Conservation (phyloP, 1,284 basidiomycete species). For the Cutaneotrichosporon cyanovorans region DNA sequence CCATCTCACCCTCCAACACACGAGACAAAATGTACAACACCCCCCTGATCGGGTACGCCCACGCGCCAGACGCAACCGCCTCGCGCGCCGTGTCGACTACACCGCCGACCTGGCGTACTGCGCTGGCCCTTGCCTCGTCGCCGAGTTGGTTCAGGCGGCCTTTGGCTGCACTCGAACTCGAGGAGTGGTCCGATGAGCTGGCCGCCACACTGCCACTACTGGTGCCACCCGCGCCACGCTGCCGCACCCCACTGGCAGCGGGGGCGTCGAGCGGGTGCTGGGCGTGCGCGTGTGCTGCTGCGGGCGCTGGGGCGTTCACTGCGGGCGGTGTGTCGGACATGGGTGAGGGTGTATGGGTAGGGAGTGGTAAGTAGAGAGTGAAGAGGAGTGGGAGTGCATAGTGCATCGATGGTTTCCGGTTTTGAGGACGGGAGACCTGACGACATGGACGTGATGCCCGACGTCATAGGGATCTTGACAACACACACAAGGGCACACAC, state of each 20-base stretch:
- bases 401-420: no score
- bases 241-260: background rate
- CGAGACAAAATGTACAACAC: constrained; percentile 42
- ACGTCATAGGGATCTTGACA: background rate
- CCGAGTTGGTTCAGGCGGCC: background rate
- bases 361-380: background rate
- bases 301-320: no score
- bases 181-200: background rate
- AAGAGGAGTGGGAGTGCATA: background rate
- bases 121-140: background rate
- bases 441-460: background rate
- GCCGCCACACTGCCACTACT: no score
- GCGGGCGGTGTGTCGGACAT: background rate
- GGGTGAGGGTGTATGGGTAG: background rate
- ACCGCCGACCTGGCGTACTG: constrained; percentile 27
- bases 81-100: constrained; percentile 32
- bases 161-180: background rate
- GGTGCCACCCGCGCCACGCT: no score
- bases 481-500: no score
- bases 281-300: no score
- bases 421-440: background rate
- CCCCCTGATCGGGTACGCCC: constrained; percentile 47
- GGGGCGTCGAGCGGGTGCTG: background rate
- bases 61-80: constrained; percentile 44
- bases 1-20: constrained; percentile 10